Base-by-base conservation (phyloP, 768 basidiomycete genomes). In the Suillus subluteus region DNA sequence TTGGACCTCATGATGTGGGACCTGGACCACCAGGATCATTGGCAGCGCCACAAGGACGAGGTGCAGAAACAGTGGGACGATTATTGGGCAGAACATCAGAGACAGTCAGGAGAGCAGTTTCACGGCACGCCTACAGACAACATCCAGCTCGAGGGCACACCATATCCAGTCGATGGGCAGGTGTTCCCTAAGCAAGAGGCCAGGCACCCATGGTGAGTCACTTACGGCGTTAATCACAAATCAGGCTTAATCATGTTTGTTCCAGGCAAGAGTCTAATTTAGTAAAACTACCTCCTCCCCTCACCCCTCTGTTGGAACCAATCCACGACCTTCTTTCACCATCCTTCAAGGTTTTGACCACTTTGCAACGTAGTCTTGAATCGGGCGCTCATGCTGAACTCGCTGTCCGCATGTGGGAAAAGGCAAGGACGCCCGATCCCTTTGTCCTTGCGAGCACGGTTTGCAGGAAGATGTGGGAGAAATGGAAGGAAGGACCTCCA, bases 371-470 rank as follows among this genome's bases (percentile, higher is more conserved):
- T 46, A 90, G 84, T 65, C 67, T 91, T 18, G 73, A 79, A 18
- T 85, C 85, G 1, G 91, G 91, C 13, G 84, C 86, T 66, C 87
- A 89, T 67, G 80, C 73, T 59, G 78, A 86, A 69, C 86, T 93
- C 72, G 87, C 84, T 3, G 71, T 71, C 38, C 86, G 86, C 4
- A 76, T 88, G 18, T 87, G 86, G 84, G 86, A 89, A 72, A 91
- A 89, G 73, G 85, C 89, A 21, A 82, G 79, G 77, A 85, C 87
- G 1, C 80, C 82, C 15, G 88, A 91, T 63, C 91, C 91, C 0
- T 86, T 76, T 55, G 69, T 74, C 58, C 77, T 84, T 9, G 82
- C 78, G 15, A 73, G 75, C n/a, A 81, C 76, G n/a, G 79, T 79
- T 6, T 76, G 76, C 68, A 73, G 74, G 66, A 75, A 77, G 69